phyloP scores from a whole-genome alignment of 176 grass and related monocot genomes.

The Pharus latifolius region DNA sequence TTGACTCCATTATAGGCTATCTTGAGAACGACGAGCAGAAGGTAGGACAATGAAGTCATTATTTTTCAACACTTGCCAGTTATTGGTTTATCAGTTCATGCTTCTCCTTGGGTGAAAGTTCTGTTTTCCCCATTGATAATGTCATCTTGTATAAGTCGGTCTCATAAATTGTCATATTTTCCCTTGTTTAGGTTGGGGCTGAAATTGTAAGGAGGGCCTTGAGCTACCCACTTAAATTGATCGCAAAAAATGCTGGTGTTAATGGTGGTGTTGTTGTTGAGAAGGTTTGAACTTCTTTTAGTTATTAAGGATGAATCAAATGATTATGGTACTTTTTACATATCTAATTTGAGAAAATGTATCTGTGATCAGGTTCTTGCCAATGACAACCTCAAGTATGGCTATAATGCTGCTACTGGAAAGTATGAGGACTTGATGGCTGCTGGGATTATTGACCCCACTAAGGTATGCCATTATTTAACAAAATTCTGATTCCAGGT shows the following conservation, averaged over 20 bases:
- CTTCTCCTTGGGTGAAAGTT: not conserved
- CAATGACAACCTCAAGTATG: conserved; percentile 46
- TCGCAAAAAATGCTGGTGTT: conserved; percentile 31
- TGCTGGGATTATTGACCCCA: conserved; percentile 45
- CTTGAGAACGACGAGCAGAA: conserved; percentile 53
- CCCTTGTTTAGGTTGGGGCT: conserved; percentile 22
- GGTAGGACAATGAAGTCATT: conserved; percentile 17
- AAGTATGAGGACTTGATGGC: conserved; percentile 55
- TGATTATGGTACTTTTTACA: not conserved
- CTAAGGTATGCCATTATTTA: conserved; percentile 21
- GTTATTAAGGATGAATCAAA: not conserved
- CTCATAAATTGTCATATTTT: not conserved
- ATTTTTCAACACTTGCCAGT: not conserved
- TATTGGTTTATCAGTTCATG: conserved; percentile 1
- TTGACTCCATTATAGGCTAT: conserved; percentile 47
- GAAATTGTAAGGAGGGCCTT: conserved; percentile 41
- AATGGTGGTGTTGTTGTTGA: conserved; percentile 27
- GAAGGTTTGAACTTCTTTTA: conserved; percentile 19
- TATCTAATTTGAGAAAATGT: not conserved
- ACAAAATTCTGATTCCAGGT: not conserved
- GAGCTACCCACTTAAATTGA: conserved; percentile 35
- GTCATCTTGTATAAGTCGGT: not conserved
- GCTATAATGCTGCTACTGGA: conserved; percentile 47
- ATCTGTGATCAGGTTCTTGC: conserved; percentile 23
- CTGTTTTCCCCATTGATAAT: not conserved